Evolutionary conservation across 805 yeast species (phyloP), one percentile per base, ranked within the genome.

Genomic region (Kazachstania taianensis): DNA sequence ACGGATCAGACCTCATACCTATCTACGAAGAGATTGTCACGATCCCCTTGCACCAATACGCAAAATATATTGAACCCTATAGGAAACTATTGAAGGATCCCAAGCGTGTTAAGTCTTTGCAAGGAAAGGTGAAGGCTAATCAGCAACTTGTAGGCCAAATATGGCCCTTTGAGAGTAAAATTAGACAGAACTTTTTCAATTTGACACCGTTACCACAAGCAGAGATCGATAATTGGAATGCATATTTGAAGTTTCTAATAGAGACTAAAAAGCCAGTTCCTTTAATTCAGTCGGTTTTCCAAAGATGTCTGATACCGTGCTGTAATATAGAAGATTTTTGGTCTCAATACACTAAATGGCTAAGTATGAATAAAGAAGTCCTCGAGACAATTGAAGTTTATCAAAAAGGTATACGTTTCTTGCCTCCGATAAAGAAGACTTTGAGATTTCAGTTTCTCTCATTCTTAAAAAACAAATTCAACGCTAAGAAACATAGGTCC

Each of bases 11-110:
- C 25, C 54, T 69, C 4, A 48, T 64, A 2, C 53, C 56, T 3
- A 48, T 74, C 1, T 67, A 78, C 38, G 46, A 67, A 20, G 60
- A 62, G 39, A 57, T 77, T 31, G 55, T 75, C 27, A 51, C 52
- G 28, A 63, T 82, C 2, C 97, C 97, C 0, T 58, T 89, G 30
- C 89, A 89, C 57, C 94, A 86, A 49, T 87, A 85, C 54, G 79
- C 96, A 0, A 75, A 72, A 43, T 89, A 79, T 54, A 81, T 73
- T 49, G 75, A 62, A 52, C 66, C 49, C 57, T 74, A 50, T 48
- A 62, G 41, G 63, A 63, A 43, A 42, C 64, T 41, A 50, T 40
- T 53, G 5, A 25, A 37, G 4, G 39, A 35, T 12, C 28, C 33
- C 13, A 32, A 38, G 12, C 32, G 40, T 9, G 35, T 43, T 5